Conservation (phyloP, 2,329 filamentous ascomycete species). For the Aspergillus sp. region DNA sequence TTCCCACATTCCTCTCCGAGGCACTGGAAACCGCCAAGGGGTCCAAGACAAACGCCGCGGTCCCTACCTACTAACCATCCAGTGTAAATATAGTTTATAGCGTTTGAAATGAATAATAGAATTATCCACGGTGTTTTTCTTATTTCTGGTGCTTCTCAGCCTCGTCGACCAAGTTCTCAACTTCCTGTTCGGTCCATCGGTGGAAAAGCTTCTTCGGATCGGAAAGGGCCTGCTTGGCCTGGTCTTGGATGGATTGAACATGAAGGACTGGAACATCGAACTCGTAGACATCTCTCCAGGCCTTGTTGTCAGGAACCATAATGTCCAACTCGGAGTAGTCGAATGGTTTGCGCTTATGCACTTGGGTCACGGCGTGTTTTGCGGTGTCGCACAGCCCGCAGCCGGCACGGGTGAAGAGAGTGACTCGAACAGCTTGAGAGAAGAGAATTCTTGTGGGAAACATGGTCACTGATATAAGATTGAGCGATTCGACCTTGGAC, state of each 20-base stretch:
- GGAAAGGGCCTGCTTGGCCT: constrained; percentile 51
- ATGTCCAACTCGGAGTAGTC: constrained; percentile 57
- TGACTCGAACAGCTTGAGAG: constrained; percentile 41
- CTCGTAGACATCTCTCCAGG: constrained; percentile 59
- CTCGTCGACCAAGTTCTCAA: constrained; percentile 51
- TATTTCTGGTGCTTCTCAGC: constrained; percentile 22
- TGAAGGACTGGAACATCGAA: constrained; percentile 63
- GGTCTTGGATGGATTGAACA: constrained; percentile 43
- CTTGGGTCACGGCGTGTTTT: constrained; percentile 50
- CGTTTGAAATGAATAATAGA: too few relatives aligned
- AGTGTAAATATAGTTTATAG: neutral
- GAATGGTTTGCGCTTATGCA: constrained; percentile 50
- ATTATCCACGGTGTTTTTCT: too few relatives aligned
- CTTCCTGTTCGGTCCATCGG: constrained; percentile 54
- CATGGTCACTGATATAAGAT: constrained; percentile 13
- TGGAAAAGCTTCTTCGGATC: constrained; percentile 60
- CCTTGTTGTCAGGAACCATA: constrained; percentile 48
- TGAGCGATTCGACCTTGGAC: neutral
- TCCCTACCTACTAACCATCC: neutral
- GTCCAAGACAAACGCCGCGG: constrained; percentile 5
- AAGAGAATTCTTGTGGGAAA: constrained; percentile 25
- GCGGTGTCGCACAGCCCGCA: constrained; percentile 60
- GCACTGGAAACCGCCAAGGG: constrained; percentile 30
- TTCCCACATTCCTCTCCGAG: constrained; percentile 37
- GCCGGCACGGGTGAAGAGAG: constrained; percentile 56